These are phyloP conservation scores for Jatropha curcas DNA, from an alignment of 345 rosid species.

Conservation along the genomic window DNA sequence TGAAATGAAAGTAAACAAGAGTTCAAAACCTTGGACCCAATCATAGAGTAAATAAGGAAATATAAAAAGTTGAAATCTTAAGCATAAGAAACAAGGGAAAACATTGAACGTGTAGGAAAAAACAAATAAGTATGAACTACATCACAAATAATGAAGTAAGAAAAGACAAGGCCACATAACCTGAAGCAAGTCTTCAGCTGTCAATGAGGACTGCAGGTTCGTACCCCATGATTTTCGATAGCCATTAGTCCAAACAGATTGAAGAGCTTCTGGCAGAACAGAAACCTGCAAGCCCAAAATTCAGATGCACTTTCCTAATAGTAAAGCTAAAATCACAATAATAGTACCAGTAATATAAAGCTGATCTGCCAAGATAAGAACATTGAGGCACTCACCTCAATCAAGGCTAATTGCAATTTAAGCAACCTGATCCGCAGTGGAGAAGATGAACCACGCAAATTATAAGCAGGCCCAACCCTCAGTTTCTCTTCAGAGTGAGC, in stretches of 20 bases:
- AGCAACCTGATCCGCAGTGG: slow-evolving; percentile 62
- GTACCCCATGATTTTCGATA: slow-evolving; percentile 61
- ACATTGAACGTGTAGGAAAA: no score
- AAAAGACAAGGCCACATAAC: slow-evolving; percentile 29
- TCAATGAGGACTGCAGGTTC: slow-evolving; percentile 55
- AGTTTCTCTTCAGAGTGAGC: slow-evolving; percentile 34
- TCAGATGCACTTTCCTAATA: not conserved
- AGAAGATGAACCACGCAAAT: slow-evolving; percentile 34
- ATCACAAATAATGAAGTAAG: not conserved
- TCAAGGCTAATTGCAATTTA: slow-evolving; percentile 59
- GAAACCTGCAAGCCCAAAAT: slow-evolving; percentile 51
- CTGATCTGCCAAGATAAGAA: not conserved
- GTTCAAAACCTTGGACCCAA: not conserved
- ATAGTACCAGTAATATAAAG: not conserved
- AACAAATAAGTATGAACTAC: not conserved
- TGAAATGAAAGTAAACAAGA: not conserved
- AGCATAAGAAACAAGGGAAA: not conserved
- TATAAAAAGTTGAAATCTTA: not conserved
- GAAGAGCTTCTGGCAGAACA: slow-evolving; percentile 66
- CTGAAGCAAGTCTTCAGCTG: slow-evolving; percentile 65
- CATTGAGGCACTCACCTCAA: slow-evolving; percentile 52
- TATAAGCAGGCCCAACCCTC: slow-evolving; percentile 23
- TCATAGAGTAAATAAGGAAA: not conserved
- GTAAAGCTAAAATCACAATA: not conserved
- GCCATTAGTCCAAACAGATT: slow-evolving; percentile 60